A percentile compares a stretch with the other conserved stretches of the same genome.
phyloP scores from a whole-genome alignment of 2,329 filamentous ascomycete species.

The Ascomycota sp. region DNA sequence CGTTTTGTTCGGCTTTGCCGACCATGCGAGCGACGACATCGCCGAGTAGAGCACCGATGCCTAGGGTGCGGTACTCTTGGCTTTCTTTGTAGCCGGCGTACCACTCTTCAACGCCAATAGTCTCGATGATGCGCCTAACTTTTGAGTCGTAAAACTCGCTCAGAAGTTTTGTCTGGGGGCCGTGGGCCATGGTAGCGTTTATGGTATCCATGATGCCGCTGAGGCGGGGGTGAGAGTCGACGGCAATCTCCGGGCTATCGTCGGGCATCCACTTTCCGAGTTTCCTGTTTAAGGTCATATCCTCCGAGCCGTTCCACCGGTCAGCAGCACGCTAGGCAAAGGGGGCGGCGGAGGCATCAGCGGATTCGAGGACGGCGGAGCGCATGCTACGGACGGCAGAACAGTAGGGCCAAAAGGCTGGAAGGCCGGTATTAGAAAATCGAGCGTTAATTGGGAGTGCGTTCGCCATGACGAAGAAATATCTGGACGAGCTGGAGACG shows the following conservation, averaged over 20 bases:
- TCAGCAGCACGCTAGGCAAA: slow-evolving; percentile 54
- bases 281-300: slow-evolving; percentile 65
- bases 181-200: slow-evolving; percentile 70
- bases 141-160: slow-evolving; percentile 71
- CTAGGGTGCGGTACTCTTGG: slow-evolving; percentile 69
- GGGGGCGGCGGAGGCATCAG: slow-evolving; percentile 10
- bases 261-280: slow-evolving; percentile 76
- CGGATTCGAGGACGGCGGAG: slow-evolving; percentile 24
- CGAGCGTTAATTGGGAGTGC: slow-evolving; percentile 75
- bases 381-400: slow-evolving; percentile 51
- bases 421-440: slow-evolving; percentile 59
- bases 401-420: slow-evolving; percentile 77
- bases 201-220: slow-evolving; percentile 89
- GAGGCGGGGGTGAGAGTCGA: slow-evolving; percentile 67
- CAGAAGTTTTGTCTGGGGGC: slow-evolving; percentile 54
- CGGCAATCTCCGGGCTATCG: slow-evolving; percentile 44
- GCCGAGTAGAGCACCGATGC: slow-evolving; percentile 68
- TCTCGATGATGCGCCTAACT: slow-evolving; percentile 46
- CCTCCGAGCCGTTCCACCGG: slow-evolving; percentile 54
- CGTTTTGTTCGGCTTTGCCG: slow-evolving; percentile 34
- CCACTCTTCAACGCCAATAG: slow-evolving; percentile 81
- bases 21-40: slow-evolving; percentile 66
- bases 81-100: slow-evolving; percentile 72
- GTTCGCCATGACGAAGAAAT: slow-evolving; percentile 58
- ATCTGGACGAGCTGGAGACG: slow-evolving; percentile 82